Base-by-base conservation (phyloP, 331 rosid species). In the Malus hybrid region DNA sequence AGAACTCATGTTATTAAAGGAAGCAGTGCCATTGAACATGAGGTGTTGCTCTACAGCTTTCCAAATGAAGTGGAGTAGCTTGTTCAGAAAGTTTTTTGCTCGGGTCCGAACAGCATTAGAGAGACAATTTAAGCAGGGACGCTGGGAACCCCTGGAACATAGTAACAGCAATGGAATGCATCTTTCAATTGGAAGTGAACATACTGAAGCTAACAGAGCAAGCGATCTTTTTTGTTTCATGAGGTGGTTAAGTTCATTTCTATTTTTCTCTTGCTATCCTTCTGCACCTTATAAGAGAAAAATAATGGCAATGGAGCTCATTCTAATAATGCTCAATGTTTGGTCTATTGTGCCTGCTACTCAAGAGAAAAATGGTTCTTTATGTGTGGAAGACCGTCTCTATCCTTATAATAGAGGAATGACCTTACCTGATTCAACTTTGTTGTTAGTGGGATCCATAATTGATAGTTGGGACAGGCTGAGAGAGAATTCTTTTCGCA, bases 391-490 rank as follows among this genome's bases (percentile, higher is more conserved):
- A 79, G 77, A 64, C 69, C 64, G 72, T 56, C 90, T 95, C 32
- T 82, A 80, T 90, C 97, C 92, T 22, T 95, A 92, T 82, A 83
- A 84, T 70, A 78, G 83, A 77, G 99, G 96, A 83, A 80, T 89
- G 83, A 86, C 86, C 75, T 87, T 82, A 80, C 86, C 97, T 69
- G 87, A 83, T 82, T 90, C 97, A 78, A 91, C 94, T 73, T 79
- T 95, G 72, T 82, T 95, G 85, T 83, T 95, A 82, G 97, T 95
- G 82, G 99, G 96, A 63, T 87, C 97, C 60, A 86, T 95, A 79
- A 64, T 95, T 82, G 99, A 95, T 88, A 95, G 99, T 86, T 95
- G 99, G 99, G 99, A 95, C 80, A 90, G 90, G 80, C 86, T 95
- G 82, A 92, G 99, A 79, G 99, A 89, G 76, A 88, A 71, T 71